Evolutionary conservation across 1,139 yeast genomes (phyloP).

Genomic region (Arxiozyma slooffiae): DNA sequence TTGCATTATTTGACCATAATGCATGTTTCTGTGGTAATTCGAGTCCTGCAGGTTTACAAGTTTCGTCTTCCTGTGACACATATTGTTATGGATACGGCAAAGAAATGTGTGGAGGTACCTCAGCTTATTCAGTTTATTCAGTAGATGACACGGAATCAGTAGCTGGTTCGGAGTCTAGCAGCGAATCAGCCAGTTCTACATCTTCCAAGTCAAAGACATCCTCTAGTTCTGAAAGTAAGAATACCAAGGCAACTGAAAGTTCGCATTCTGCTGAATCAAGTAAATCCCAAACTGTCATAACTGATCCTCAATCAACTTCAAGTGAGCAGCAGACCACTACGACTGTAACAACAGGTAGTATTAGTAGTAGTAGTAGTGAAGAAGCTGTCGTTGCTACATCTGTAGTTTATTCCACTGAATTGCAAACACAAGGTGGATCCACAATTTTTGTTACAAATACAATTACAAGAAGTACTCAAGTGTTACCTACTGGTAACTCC

Average conservation of each 20-base stretch:
- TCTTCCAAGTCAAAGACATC: neutral
- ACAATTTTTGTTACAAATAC: constrained; percentile 24
- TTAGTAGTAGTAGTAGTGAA: constrained; percentile 1
- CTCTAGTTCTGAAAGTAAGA: neutral
- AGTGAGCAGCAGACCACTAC: constrained; percentile 3
- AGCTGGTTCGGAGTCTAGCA: neutral
- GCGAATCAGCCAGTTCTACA: neutral
- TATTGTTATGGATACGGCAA: constrained; percentile 31
- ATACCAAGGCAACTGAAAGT: neutral
- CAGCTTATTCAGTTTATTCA: constrained; percentile 32
- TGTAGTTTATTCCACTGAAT: constrained; percentile 19
- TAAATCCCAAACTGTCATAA: constrained; percentile 2
- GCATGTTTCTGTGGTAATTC: constrained; percentile 46
- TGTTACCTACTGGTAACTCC: constrained; percentile 5
- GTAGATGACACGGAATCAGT: constrained; percentile 16
- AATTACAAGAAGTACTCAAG: constrained; percentile 19
- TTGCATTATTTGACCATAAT: constrained; percentile 43
- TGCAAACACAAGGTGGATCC: constrained; percentile 27
- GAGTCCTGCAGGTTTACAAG: constrained; percentile 31
- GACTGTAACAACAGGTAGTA: neutral
- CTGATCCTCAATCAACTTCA: constrained; percentile 1
- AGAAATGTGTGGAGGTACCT: constrained; percentile 37
- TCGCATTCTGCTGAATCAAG: neutral
- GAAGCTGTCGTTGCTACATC: constrained; percentile 8
- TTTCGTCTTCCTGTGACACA: constrained; percentile 27